A percentile compares a stretch with the other conserved stretches of the same genome.
Conservation (phyloP, 768 basidiomycete genomes). For the Mrakia gelida region DNA sequence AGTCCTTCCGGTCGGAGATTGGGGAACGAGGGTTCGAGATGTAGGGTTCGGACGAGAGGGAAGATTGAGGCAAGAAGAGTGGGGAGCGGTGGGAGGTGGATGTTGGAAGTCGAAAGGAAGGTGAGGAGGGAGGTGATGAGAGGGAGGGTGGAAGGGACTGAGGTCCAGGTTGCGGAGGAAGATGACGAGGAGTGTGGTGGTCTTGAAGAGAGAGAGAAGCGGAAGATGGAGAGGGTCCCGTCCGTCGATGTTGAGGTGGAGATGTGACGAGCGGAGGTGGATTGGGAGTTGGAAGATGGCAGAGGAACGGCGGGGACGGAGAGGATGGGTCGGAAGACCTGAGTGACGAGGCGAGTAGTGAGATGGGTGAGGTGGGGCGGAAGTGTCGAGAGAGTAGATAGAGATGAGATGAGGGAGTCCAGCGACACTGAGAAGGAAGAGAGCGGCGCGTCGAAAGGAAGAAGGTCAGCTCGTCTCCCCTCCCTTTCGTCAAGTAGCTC, state of each 20-base stretch:
- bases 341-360: neutral
- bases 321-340: slow-evolving; percentile 20
- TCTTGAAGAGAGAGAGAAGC: neutral
- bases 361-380: neutral
- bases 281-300: neutral
- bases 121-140: slow-evolving; percentile 10
- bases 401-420: neutral
- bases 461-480: neutral
- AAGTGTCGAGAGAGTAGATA: slow-evolving; percentile 2
- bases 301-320: neutral
- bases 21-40: slow-evolving; percentile 15
- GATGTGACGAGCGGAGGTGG: neutral
- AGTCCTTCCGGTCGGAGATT: neutral
- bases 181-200: neutral
- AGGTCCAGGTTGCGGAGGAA: neutral
- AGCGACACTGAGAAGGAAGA: neutral
- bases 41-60: slow-evolving; percentile 14
- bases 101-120: slow-evolving; percentile 14
- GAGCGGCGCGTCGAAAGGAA: neutral
- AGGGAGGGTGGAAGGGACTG: neutral
- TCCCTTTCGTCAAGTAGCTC: no score
- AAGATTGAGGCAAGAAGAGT: neutral
- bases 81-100: slow-evolving; percentile 5
- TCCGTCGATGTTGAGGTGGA: slow-evolving; percentile 11
- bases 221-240: slow-evolving; percentile 18